Conservation (phyloP, 148 eudicot species). For the Arctostaphylos glauca region DNA sequence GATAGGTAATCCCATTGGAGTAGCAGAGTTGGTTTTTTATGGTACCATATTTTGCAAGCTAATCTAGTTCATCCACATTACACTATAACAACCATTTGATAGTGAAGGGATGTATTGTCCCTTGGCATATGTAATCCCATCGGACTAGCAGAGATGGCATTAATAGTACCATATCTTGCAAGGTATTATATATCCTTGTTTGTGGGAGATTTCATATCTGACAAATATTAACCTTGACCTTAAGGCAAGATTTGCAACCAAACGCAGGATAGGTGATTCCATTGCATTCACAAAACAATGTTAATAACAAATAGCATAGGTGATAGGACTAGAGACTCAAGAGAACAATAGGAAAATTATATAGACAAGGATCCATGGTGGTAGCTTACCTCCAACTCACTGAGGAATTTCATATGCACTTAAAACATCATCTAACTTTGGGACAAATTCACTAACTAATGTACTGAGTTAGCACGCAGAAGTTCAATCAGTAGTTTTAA, state of each 20-base stretch:
- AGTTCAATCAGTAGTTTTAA: background rate
- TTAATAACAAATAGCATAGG: background rate
- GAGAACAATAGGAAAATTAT: background rate
- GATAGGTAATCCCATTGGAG: no score
- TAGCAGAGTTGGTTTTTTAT: no score
- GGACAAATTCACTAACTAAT: background rate
- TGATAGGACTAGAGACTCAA: background rate
- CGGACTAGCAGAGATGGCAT: background rate
- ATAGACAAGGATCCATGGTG: background rate
- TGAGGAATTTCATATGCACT: background rate
- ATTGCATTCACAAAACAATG: background rate
- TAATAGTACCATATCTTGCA: background rate
- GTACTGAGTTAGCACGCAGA: background rate
- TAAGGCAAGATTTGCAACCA: background rate
- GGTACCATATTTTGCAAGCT: no score
- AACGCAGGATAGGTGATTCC: background rate
- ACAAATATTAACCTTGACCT: background rate
- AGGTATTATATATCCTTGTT: background rate
- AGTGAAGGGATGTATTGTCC: no score
- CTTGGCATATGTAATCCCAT: background rate
- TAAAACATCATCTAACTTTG: background rate
- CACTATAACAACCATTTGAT: no score
- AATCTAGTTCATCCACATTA: no score
- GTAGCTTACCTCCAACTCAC: background rate
- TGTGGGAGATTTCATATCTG: background rate